A percentile compares a stretch with the other conserved stretches of the same genome.
These are phyloP conservation scores for Vicia sativa DNA, from an alignment of 306 rosid genomes.

Conservation along the genomic window DNA sequence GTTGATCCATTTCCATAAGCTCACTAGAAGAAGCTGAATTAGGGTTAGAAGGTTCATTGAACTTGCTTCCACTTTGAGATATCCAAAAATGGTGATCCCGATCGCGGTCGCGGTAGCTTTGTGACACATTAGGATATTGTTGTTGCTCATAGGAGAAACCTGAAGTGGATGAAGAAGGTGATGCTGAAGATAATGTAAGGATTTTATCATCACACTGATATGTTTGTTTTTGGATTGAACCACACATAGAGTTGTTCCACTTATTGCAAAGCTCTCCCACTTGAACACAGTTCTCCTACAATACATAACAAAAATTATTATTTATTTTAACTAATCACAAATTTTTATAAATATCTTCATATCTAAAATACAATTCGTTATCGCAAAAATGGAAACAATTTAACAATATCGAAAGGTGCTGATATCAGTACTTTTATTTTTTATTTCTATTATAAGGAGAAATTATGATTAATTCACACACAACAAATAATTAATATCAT, in stretches of 20 bases:
- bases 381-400: no score
- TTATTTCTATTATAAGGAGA: no score
- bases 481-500: no score
- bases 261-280: slow-evolving; percentile 71
- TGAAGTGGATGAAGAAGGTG: slow-evolving; percentile 75
- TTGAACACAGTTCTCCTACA: slow-evolving; percentile 60
- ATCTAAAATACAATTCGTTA: no score
- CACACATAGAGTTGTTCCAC: slow-evolving; percentile 75
- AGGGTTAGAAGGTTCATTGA: slow-evolving; percentile 57
- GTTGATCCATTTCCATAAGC: slow-evolving; percentile 64
- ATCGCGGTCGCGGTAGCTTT: slow-evolving; percentile 30
- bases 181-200: slow-evolving; percentile 60
- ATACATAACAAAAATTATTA: slow-evolving; percentile 44
- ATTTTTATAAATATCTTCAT: neutral
- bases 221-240: slow-evolving; percentile 60
- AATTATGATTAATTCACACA: no score
- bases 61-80: slow-evolving; percentile 37
- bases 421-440: no score
- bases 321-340: slow-evolving; percentile 23
- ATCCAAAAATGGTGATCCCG: slow-evolving; percentile 43
- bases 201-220: slow-evolving; percentile 60
- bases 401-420: no score
- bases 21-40: slow-evolving; percentile 69
- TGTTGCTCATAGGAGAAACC: slow-evolving; percentile 57
- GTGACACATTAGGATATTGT: slow-evolving; percentile 15